Percentiles rank a stretch among this genome's conserved stretches.
Evolutionary conservation across 208 protist genomes (phyloP).

Genomic region (Trypanosoma cruzi): DNA sequence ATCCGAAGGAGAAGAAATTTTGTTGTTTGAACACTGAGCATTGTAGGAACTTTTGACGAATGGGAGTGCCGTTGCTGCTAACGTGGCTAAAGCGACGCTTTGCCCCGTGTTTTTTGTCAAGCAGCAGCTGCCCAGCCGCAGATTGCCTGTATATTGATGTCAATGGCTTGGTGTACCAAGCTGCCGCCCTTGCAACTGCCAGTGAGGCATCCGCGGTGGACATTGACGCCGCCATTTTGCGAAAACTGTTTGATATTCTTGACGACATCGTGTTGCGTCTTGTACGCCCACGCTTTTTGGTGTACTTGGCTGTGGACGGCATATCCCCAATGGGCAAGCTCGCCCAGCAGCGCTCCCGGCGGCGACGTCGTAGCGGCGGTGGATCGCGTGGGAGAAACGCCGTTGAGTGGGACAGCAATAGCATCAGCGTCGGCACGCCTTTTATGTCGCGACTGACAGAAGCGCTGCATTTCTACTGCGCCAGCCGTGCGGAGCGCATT

Average conservation of each 20-base stretch:
- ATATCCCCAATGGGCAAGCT: slow-evolving; percentile 99
- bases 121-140: slow-evolving; percentile 29
- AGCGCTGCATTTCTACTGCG: slow-evolving; percentile 80
- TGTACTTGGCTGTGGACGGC: slow-evolving; percentile 98
- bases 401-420: slow-evolving; percentile 75
- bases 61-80: slow-evolving; percentile 87
- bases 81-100: slow-evolving; percentile 85
- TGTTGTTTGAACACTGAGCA: background rate
- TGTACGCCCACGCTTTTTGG: slow-evolving; percentile 93
- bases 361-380: slow-evolving; percentile 89
- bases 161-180: slow-evolving; percentile 86
- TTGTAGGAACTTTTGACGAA: slow-evolving; percentile 35
- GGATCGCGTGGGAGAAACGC: slow-evolving; percentile 26
- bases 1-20: slow-evolving; percentile 1
- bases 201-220: slow-evolving; percentile 48
- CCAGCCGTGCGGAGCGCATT: slow-evolving; percentile 84
- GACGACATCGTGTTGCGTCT: slow-evolving; percentile 87
- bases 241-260: slow-evolving; percentile 71
- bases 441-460: slow-evolving; percentile 85
- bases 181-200: slow-evolving; percentile 56
- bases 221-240: slow-evolving; percentile 69
- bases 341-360: slow-evolving; percentile 97
- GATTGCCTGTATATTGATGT: slow-evolving; percentile 89
- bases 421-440: slow-evolving; percentile 82
- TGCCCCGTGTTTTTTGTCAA: slow-evolving; percentile 77